Evolutionary conservation across 805 yeast species (phyloP).

Genomic region (Torulaspora quercuum): DNA sequence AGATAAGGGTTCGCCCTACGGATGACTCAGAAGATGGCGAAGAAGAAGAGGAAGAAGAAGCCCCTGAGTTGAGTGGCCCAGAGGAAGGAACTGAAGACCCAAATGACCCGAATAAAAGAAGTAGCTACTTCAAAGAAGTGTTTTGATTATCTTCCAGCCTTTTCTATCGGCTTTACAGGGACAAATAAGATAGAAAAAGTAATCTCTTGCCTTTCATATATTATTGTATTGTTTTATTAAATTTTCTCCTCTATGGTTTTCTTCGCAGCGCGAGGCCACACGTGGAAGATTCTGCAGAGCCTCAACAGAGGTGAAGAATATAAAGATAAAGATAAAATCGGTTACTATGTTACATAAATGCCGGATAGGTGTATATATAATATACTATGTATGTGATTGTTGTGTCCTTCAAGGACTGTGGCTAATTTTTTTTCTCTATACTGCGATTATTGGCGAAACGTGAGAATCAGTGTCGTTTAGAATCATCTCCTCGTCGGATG

Average conservation of each 20-base stretch:
- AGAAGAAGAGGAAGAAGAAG: slow-evolving; percentile 4
- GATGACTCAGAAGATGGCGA: slow-evolving; percentile 16
- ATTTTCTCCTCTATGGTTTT: too few relatives aligned
- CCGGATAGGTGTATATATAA: too few relatives aligned
- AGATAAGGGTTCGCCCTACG: slow-evolving; percentile 1
- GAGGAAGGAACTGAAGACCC: slow-evolving; percentile 12
- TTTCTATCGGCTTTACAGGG: neutral
- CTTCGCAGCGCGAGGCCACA: too few relatives aligned
- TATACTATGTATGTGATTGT: too few relatives aligned
- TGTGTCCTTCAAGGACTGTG: too few relatives aligned
- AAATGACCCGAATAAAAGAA: slow-evolving; percentile 14
- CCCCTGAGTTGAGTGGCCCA: slow-evolving; percentile 14
- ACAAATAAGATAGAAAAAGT: too few relatives aligned
- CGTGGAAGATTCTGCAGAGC: too few relatives aligned
- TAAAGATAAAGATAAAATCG: too few relatives aligned
- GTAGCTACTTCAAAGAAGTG: slow-evolving; percentile 31
- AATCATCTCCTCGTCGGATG: slow-evolving; percentile 10
- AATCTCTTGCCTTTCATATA: neutral
- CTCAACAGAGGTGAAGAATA: too few relatives aligned
- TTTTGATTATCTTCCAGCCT: slow-evolving; percentile 13
- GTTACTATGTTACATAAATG: too few relatives aligned
- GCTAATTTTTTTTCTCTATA: too few relatives aligned
- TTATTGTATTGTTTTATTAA: slow-evolving; percentile 2
- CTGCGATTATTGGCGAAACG: slow-evolving; percentile 1
- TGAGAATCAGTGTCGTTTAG: slow-evolving; percentile 9